Evolutionary conservation across 352 stramenopile species (phyloP), one percentile per base, ranked within the genome.

Genomic region (Aphanomyces cochlioides): DNA sequence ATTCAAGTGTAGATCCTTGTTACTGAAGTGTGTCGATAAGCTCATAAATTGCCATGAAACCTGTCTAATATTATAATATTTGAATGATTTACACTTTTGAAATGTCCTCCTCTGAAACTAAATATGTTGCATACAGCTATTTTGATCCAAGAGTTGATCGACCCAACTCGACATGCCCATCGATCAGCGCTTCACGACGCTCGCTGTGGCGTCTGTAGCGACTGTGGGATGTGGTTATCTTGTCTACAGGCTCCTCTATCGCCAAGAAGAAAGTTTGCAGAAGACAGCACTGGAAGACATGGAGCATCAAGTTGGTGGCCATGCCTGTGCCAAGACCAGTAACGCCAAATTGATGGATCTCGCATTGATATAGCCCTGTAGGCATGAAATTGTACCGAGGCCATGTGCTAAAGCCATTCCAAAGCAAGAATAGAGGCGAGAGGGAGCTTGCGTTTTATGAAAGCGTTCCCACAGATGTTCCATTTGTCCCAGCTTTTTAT

Each of bases 341-440:
- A 74, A 28, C 73, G 69, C 37, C 38, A 28, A 28, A 12, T 56
- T 17, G 1, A 28, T 8, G 3, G 47, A 17, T 47, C 8, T 66
- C 19, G 39, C 8, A 19, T 56, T 40, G 64, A n/a, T 43, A n/a
- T 17, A 21, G 40, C 4, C 8, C 56, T 72, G 19, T 47, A 93
- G 85, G 83, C 72, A 66, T 94, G 45, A 89, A 88, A 48, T 68
- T 84, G 39, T 72, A 79, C 60, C 77, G 77, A n/a, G 88, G 82
- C 0, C 79, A 80, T 58, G 87, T 96, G 67, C 77, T 92, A 53
- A 96, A 96, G 73, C 88, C 86, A 7, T 96, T 94, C 71, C 88
- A 96, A 73, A 90, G 76, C 73, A 91, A 90, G 59, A 77, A 77
- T 56, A 78, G 88, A 21, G 88, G 88, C 10, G 79, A 92, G 71